Evolutionary conservation across 768 basidiomycete genomes (phyloP).

Genomic region (Gymnopilus dilepis): DNA sequence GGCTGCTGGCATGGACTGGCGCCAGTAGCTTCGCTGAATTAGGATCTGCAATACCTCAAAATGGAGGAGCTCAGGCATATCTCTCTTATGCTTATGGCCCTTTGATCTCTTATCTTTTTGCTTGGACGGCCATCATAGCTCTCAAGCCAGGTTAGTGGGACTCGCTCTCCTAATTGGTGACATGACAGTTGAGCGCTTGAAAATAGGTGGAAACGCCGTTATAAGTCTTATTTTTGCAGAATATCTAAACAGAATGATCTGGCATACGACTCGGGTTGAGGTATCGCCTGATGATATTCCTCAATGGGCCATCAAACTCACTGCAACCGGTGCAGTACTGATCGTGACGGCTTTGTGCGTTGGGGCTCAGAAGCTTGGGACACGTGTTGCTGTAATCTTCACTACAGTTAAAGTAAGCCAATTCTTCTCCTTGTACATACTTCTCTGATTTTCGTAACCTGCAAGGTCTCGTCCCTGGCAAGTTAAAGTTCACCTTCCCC

Average conservation of each 20-base stretch:
- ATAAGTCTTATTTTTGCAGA: constrained; percentile 90
- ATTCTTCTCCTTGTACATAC: constrained; percentile 8
- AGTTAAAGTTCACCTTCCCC: constrained; percentile 28
- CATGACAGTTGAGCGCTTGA: background rate
- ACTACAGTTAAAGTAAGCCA: constrained; percentile 80
- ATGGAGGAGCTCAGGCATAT: constrained; percentile 79
- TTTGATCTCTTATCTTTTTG: constrained; percentile 86
- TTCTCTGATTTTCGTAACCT: constrained; percentile 5
- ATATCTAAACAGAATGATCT: constrained; percentile 90
- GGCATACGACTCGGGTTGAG: constrained; percentile 72
- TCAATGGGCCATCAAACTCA: constrained; percentile 90
- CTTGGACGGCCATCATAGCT: constrained; percentile 93
- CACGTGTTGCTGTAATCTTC: constrained; percentile 84
- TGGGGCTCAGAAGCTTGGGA: constrained; percentile 75
- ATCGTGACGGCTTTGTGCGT: constrained; percentile 81
- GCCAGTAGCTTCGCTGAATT: constrained; percentile 94
- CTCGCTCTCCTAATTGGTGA: background rate
- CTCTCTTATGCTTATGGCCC: constrained; percentile 90
- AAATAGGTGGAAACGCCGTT: constrained; percentile 79
- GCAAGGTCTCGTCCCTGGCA: constrained; percentile 70
- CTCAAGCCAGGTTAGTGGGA: constrained; percentile 72
- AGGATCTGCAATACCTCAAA: constrained; percentile 85
- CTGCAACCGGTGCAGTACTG: constrained; percentile 74
- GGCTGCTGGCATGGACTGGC: constrained; percentile 92
- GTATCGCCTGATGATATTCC: constrained; percentile 82